Evolutionary conservation across 768 basidiomycete genomes (phyloP), one percentile per base, ranked within the genome.

Genomic region (Serpula lacrymans): DNA sequence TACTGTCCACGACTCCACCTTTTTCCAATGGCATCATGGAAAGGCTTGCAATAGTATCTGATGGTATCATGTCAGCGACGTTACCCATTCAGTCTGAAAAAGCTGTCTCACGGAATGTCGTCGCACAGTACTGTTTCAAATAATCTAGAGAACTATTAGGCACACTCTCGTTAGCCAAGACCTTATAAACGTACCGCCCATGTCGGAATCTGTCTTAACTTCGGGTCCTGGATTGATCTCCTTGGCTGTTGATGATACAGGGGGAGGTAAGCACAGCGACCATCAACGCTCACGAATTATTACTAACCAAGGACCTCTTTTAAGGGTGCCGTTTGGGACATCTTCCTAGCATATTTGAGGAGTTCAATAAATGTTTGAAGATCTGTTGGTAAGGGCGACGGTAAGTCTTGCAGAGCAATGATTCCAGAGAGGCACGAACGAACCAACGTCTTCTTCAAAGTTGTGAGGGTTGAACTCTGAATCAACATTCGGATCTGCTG

Each of bases 271-370:
- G 34, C 11, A 5, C 10, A 18, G 23, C 26, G 26, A 5, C 9
- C 14, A 11, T 12, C 6, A 3, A 27, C 20, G 17, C 2, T 8
- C n/a, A 14, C 22, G 18, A n/a, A 6, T 28, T 26, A 3, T 8
- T 13, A 25, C 37, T 37, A 50, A 54, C 71, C 61, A 42, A 82
- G 54, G 6, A 64, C 56, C 5, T 55, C 48, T 35, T 57, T 70
- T 3, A 85, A 61, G 0, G 84, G 83, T 2, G 69, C 60, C 1
- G 76, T 71, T 7, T 64, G 50, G 1, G 72, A 79, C 29, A 85
- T 53, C 41, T 53, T 69, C 22, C 83, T 71, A n/a, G 74, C 80
- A 36, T 84, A 69, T 55, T 79, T 80, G 41, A 82, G 14, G 17
- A 54, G 48, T 47, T 71, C 60, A 14, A 65, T 50, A 2, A 67